These are phyloP conservation scores for Graphilbum ipis-grandicollis DNA, from an alignment of 2,329 filamentous ascomycete genomes.

Conservation along the genomic window DNA sequence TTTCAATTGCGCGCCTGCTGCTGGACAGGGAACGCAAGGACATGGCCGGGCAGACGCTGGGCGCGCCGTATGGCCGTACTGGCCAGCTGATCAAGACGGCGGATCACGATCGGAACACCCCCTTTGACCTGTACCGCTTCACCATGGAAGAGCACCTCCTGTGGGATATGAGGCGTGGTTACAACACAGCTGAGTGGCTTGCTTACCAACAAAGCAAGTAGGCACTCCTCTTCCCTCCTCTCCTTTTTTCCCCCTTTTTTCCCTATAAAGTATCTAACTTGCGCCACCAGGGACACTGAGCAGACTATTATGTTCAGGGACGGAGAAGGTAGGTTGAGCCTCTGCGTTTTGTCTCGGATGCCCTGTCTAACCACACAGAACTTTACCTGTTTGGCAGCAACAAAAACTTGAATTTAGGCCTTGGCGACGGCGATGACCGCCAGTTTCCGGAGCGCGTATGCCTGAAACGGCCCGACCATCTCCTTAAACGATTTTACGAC, in stretches of 20 bases:
- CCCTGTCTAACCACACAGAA: slow-evolving; percentile 26
- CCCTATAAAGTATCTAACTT: too few species aligned
- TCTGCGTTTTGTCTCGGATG: neutral
- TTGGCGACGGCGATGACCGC: slow-evolving; percentile 90
- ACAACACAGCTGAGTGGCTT: too few species aligned
- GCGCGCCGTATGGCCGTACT: slow-evolving; percentile 40
- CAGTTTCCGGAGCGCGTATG: slow-evolving; percentile 78
- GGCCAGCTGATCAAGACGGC: slow-evolving; percentile 83
- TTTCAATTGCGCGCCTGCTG: slow-evolving; percentile 67
- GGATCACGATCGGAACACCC: slow-evolving; percentile 85
- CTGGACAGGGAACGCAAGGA: slow-evolving; percentile 61
- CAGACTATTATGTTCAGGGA: neutral
- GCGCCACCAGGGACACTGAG: too few species aligned
- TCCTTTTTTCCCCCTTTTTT: too few species aligned
- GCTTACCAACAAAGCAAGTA: too few species aligned
- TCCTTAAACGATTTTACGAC: slow-evolving; percentile 56
- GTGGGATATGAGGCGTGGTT: too few species aligned
- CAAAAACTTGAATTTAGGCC: slow-evolving; percentile 79
- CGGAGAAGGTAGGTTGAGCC: neutral
- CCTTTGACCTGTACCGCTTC: slow-evolving; percentile 80
- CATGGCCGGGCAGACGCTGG: slow-evolving; percentile 38
- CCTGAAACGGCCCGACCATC: slow-evolving; percentile 58
- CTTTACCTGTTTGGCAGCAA: slow-evolving; percentile 92
- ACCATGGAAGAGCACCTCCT: slow-evolving; percentile 71
- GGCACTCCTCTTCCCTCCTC: too few species aligned